Conservation (phyloP, 306 rosid species). For the Lotus japonicus region DNA sequence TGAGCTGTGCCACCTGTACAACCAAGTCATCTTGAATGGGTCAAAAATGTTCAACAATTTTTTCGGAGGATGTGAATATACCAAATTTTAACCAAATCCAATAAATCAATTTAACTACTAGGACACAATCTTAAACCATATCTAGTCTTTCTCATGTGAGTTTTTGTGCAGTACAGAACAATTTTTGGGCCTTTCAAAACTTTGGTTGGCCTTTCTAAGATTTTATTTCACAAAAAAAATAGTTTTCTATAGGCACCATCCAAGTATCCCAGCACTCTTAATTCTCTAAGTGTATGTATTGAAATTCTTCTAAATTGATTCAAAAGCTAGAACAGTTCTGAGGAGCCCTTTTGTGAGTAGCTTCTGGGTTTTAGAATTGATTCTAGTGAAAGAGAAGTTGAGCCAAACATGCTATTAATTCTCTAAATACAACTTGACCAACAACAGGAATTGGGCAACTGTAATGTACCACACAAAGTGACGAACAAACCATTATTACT, state of each 20-base stretch:
- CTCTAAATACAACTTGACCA: neutral
- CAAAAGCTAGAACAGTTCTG: no score
- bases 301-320: no score
- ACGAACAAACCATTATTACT: slow-evolving; percentile 1
- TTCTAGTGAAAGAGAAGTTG: no score
- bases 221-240: neutral
- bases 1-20: slow-evolving; percentile 54
- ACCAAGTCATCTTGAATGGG: slow-evolving; percentile 10
- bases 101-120: neutral
- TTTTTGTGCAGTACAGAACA: neutral
- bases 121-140: neutral
- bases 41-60: neutral
- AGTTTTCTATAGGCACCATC: neutral
- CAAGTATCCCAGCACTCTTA: slow-evolving; percentile 1
- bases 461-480: neutral
- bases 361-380: no score
- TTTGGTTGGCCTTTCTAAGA: neutral
- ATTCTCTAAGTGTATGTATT: neutral
- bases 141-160: neutral
- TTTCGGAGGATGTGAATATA: neutral
- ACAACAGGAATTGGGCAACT: neutral
- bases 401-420: neutral
- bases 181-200: neutral
- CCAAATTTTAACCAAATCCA: neutral
- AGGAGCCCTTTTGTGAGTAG: no score